These are phyloP conservation scores for Aspergillus carbonarius DNA, from an alignment of 2,329 filamentous ascomycete species.

Conservation along the genomic window DNA sequence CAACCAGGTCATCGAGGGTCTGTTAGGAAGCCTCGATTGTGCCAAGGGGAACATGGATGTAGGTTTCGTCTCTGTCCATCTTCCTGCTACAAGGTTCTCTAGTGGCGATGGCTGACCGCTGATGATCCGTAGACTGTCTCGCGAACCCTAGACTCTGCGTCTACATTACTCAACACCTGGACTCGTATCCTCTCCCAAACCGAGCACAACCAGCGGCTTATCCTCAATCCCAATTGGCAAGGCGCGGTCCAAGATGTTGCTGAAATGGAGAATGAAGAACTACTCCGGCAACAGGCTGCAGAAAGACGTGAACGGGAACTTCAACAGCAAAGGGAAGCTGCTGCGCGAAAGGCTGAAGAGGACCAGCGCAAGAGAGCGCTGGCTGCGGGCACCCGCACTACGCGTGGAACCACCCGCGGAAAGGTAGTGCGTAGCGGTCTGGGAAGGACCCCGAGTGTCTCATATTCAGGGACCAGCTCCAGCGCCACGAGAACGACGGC, in stretches of 20 bases:
- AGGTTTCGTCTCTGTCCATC: slow-evolving; percentile 19
- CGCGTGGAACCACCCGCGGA: slow-evolving; percentile 35
- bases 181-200: slow-evolving; percentile 94
- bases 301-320: slow-evolving; percentile 76
- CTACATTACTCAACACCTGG: slow-evolving; percentile 90
- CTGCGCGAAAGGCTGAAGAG: slow-evolving; percentile 54
- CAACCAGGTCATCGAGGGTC: slow-evolving; percentile 77
- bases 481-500: slow-evolving; percentile 30
- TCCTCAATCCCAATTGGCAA: slow-evolving; percentile 85
- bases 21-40: slow-evolving; percentile 46
- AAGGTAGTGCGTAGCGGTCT: slow-evolving; percentile 35
- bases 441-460: slow-evolving; percentile 38
- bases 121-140: slow-evolving; percentile 67
- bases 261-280: slow-evolving; percentile 80
- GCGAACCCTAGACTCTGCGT: slow-evolving; percentile 80
- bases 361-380: slow-evolving; percentile 43
- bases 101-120: neutral
- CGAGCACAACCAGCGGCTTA: slow-evolving; percentile 91
- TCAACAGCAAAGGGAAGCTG: slow-evolving; percentile 72
- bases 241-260: slow-evolving; percentile 81
- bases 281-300: slow-evolving; percentile 70
- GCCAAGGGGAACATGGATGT: slow-evolving; percentile 54
- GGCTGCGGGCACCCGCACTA: slow-evolving; percentile 32
- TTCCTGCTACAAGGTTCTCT: neutral
- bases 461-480: slow-evolving; percentile 25